Base-by-base conservation (phyloP, 371 early-diverging fungal species). In the Capillidium heterosporum region DNA sequence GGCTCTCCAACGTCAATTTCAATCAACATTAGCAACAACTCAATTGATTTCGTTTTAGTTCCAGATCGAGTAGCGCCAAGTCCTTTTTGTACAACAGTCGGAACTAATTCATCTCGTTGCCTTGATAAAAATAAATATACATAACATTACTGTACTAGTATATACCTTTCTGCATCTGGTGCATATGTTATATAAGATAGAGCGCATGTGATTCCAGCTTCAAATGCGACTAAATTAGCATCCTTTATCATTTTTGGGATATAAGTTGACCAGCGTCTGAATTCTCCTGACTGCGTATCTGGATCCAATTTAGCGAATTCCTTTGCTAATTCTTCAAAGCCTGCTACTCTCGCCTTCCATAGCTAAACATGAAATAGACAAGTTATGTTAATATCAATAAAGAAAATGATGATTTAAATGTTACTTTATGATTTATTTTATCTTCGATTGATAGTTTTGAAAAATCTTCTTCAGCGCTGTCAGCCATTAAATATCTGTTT, bases 281-380 rank as follows among this genome's bases (percentile, higher is more conserved):
- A 95, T 57, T 81, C 84, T 5, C 28, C 13, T 13, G 69, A 66
- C 47, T 83, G 76, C 23, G 67, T 67, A 46, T 73, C 72, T 17
- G 76, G 71, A 49, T 76, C 77, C 48, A 78, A 72, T 46, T 67
- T 76, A 32, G 69, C 69, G 51, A 91, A 81, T 42, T 77, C 58
- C 50, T 80, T 77, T 21, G 79, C 72, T 27, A 91, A 71, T 56
- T 90, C 89, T 39, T 82, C 83, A 68, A 89, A 96, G 15, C 85
- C 96, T 24, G 72, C 76, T 48, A 84, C 71, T 59, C 96, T 83
- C 26, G 89, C 96, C 66, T 96, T 95, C 96, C 96, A 96, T 40
- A 77, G 66, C 93, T 93, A 65, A 28, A 32, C 5, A 32, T 29
- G 21, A 53, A 51, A 31, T 1, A 23, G 19, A 24, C 24, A 35